phyloP scores from a whole-genome alignment of 352 stramenopile species.

The Pythium volutum region DNA sequence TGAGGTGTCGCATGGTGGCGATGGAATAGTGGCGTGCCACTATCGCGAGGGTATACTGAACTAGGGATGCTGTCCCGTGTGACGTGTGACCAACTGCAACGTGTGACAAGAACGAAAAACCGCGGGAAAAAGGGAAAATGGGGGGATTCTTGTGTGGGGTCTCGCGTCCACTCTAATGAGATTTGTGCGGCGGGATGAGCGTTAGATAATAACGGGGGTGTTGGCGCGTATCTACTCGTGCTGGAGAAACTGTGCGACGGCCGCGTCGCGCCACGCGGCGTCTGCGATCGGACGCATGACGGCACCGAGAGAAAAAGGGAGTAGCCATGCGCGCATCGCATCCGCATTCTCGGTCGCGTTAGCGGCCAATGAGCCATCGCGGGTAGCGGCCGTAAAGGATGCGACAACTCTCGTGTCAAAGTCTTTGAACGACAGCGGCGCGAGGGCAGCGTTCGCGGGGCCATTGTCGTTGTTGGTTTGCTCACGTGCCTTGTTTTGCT shows the following conservation, averaged over 20 bases:
- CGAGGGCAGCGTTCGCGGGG: background rate
- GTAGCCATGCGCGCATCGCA: slow-evolving; percentile 1
- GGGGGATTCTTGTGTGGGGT: background rate
- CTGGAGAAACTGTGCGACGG: slow-evolving; percentile 9
- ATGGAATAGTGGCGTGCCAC: slow-evolving; percentile 2
- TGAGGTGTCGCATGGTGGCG: background rate
- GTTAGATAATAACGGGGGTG: too few species aligned
- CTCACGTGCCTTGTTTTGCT: background rate
- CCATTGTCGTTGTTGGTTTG: background rate
- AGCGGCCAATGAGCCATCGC: background rate
- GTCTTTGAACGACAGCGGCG: background rate
- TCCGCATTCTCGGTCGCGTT: background rate
- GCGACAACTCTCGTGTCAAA: background rate
- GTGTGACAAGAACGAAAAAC: background rate
- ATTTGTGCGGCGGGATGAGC: background rate
- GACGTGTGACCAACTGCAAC: slow-evolving; percentile 1
- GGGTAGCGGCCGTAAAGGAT: background rate
- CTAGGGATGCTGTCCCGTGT: background rate
- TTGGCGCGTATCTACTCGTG: background rate
- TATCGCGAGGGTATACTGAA: background rate
- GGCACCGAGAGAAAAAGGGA: background rate
- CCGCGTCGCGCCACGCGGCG: background rate
- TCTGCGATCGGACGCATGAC: background rate
- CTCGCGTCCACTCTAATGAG: too few species aligned
- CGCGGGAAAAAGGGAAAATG: background rate